Base-by-base conservation (phyloP, 1,284 basidiomycete genomes). In the Sanguinoderma infundibulare region DNA sequence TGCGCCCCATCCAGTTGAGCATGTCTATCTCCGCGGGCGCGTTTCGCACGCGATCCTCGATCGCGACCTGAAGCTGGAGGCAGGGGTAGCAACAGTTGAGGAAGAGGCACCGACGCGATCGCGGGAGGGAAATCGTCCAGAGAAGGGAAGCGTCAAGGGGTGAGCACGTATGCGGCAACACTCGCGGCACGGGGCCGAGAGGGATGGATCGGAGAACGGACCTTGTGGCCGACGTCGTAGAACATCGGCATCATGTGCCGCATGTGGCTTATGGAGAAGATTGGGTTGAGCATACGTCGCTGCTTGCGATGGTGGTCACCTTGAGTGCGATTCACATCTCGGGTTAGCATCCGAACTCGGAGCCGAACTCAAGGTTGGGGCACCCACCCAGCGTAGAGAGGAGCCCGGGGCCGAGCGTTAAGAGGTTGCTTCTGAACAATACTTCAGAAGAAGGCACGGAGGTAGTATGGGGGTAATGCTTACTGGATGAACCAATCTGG, bases 1-100 rank as follows among this genome's bases (percentile, higher is more conserved):
- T 69, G 46, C 74, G 72, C 10, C 70, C 72, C 70, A 74, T 74
- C 73, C 76, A 77, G 42, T 70, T 64, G 8, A 74, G 64, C 54
- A 79, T 65, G 55, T 77, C 73, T 53, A 78, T 65, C 52, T 72
- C 72, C 52, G 68, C 60, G 10, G 66, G 60, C 32, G 67, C 70
- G 28, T 34, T 30, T 4, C 47, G 39, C 44, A 68, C 66, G 28
- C 61, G 67, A 49, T 47, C 50, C 26, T 55, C 60, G 28, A 73
- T 65, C 36, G 67, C 69, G 12, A 66, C 65, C 24, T 64, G 68
- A 20, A 72, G 67, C 72, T 72, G 64, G 20, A 54, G 42, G 36
- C 44, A 52, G 30, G 57, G 24, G 38, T n/a, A 56, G 53, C 30
- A 26, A 35, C 52, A 54, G 26, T n/a, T 35, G 22, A 57, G 49